These are phyloP conservation scores for Coleophoma crateriformis DNA, from an alignment of 2,329 filamentous ascomycete species.

Conservation along the genomic window DNA sequence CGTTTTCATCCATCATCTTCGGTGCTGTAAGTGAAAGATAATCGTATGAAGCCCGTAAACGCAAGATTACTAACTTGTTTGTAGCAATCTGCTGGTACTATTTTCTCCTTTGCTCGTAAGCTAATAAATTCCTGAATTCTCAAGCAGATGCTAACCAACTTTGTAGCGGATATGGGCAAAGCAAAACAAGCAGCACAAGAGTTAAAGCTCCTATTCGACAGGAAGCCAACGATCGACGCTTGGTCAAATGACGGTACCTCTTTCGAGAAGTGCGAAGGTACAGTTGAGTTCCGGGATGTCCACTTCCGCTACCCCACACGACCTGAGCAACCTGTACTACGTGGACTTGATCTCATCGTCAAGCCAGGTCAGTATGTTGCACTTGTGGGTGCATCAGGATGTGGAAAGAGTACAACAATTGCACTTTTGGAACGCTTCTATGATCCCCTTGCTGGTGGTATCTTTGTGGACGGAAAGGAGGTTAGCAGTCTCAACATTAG, in stretches of 20 bases:
- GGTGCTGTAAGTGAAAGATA: conserved; percentile 44
- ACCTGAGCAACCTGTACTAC: conserved; percentile 85
- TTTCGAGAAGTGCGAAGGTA: conserved; percentile 62
- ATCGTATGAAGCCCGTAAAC: too few species aligned
- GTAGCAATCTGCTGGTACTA: conserved; percentile 75
- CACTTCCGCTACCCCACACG: conserved; percentile 93
- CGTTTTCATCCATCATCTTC: conserved; percentile 83
- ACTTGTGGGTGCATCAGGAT: conserved; percentile 88
- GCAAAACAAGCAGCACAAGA: conserved; percentile 77
- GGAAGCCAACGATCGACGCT: conserved; percentile 73
- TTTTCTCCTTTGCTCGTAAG: conserved; percentile 74
- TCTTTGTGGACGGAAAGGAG: conserved; percentile 79
- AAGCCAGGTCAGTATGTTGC: conserved; percentile 80
- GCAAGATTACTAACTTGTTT: too few species aligned
- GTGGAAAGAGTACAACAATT: conserved; percentile 92
- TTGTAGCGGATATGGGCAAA: conserved; percentile 75
- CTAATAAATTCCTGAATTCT: not conserved
- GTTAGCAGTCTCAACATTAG: conserved; percentile 78
- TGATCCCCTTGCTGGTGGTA: conserved; percentile 73
- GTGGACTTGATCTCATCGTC: conserved; percentile 70
- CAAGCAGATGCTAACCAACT: not conserved
- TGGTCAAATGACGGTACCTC: conserved; percentile 67
- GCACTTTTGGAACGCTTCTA: conserved; percentile 92
- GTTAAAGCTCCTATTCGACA: conserved; percentile 79
- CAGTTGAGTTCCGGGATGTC: conserved; percentile 84